Base-by-base conservation (phyloP, 2,329 filamentous ascomycete species). In the Elsinoe arachidis region DNA sequence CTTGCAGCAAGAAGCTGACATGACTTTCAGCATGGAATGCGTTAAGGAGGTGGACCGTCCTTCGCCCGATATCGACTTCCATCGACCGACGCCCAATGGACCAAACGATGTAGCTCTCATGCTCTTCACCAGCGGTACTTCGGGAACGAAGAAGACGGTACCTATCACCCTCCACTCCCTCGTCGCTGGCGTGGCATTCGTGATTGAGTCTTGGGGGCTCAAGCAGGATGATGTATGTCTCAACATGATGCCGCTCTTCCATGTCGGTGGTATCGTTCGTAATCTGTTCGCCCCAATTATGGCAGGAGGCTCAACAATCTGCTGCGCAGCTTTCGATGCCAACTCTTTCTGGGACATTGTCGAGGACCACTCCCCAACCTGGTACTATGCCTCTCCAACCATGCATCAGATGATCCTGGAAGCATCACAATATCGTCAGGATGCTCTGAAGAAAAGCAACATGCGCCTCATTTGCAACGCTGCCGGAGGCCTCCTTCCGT, bases 241-340 rank as follows among this genome's bases (percentile, higher is more conserved):
- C 21, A 82, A 82, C 63, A 80, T 81, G 76, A 82, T 82, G 79
- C 79, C 80, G 0, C 67, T 83, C 5, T 79, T 80, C 64, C 79
- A 82, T 65, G 70, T 80, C 41, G 79, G 79, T 43, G 79, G 79
- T 11, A 68, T 82, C 6, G 70, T 81, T 30, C 70, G 79, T 37
- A 81, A 80, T 63, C 72, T 82, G 3, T 78, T 81, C 63, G 77
- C 79, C 1, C 78, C 79, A 0, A 68, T 81, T 12, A 74, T 81
- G 56, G 77, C 79, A 0, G 77, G 77, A 2, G 79, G 79, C 1
- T 77, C 78, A 0, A 76, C 76, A 1, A 76, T 81, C 21, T 80
- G 79, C 65, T 81, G 79, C 60, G 66, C 74, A 11, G 76, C 73
- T 1, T 82, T 81, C 62, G 78, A 81, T 49, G 75, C 78, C 1